These are phyloP conservation scores for Mycosphaerella arachidis DNA, from an alignment of 2,329 filamentous ascomycete genomes.

Conservation along the genomic window DNA sequence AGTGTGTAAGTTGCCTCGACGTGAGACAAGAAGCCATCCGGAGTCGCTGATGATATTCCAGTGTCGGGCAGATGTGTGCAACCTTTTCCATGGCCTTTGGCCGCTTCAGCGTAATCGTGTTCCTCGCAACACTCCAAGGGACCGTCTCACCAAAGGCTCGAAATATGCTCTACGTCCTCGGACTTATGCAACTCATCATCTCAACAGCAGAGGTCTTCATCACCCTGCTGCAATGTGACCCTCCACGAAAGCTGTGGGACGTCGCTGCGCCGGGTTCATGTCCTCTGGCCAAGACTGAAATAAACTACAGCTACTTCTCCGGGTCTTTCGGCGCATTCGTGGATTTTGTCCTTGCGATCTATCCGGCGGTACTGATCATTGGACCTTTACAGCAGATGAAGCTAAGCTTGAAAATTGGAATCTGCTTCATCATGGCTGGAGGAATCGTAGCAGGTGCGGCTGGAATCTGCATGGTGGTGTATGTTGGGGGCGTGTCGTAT, in stretches of 20 bases:
- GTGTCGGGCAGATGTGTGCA: slow-evolving; percentile 1
- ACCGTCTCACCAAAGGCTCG: slow-evolving; percentile 6
- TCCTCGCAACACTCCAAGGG: slow-evolving; percentile 11
- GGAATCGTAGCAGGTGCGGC: slow-evolving; percentile 17
- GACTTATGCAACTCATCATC: slow-evolving; percentile 3
- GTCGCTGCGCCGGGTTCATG: slow-evolving; percentile 5
- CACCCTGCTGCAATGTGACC: slow-evolving; percentile 10
- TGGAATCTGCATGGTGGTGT: slow-evolving; percentile 16
- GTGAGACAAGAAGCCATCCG: neutral
- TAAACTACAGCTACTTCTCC: slow-evolving; percentile 9
- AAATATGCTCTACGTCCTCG: slow-evolving; percentile 6
- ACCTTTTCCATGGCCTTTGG: slow-evolving; percentile 8
- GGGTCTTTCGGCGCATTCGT: slow-evolving; percentile 13
- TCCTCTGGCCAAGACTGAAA: neutral
- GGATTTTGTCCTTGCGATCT: slow-evolving; percentile 16
- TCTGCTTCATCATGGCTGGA: slow-evolving; percentile 16
- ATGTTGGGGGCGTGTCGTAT: slow-evolving; percentile 8
- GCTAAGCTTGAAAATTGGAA: slow-evolving; percentile 7
- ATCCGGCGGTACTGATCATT: slow-evolving; percentile 15
- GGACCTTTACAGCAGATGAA: slow-evolving; percentile 15
- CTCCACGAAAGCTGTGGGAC: slow-evolving; percentile 9
- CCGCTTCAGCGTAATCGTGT: slow-evolving; percentile 8
- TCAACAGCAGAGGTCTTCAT: slow-evolving; percentile 3
- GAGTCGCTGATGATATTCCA: neutral
- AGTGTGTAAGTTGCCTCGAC: neutral